Evolutionary conservation across 306 rosid genomes (phyloP).

Genomic region (Astragalus glycyphyllos): DNA sequence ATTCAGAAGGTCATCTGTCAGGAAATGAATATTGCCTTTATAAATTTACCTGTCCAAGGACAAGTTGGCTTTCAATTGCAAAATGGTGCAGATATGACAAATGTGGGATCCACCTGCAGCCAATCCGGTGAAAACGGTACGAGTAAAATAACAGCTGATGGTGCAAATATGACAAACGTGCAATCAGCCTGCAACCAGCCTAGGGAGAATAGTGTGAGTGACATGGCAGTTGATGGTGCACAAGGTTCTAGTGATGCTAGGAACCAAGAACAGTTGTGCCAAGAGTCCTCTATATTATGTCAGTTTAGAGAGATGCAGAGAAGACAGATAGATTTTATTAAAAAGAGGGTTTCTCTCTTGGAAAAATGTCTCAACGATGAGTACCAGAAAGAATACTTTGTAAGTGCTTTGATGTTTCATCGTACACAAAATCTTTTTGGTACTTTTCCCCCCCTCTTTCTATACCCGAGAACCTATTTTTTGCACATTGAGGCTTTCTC

Average conservation of each 20-base stretch:
- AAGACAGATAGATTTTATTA: conserved; percentile 82
- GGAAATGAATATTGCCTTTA: conserved; percentile 80
- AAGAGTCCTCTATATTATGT: conserved; percentile 60
- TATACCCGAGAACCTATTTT: not conserved
- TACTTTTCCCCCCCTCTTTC: not conserved
- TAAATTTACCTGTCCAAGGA: conserved; percentile 67
- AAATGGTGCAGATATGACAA: conserved; percentile 58
- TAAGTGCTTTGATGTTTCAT: conserved; percentile 50
- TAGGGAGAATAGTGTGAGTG: conserved; percentile 59
- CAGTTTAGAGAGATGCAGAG: conserved; percentile 93
- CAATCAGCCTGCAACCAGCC: conserved; percentile 39
- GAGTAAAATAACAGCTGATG: conserved; percentile 28
- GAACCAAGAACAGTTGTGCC: conserved; percentile 62
- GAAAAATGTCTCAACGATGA: conserved; percentile 87
- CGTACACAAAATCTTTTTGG: conserved; percentile 28
- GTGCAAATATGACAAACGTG: conserved; percentile 46
- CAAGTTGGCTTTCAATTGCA: conserved; percentile 64
- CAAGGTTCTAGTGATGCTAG: conserved; percentile 64
- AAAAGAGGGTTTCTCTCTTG: conserved; percentile 89
- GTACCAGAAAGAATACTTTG: conserved; percentile 75
- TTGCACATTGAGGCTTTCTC: too few species aligned
- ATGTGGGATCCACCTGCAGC: not conserved
- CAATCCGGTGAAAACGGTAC: too few species aligned
- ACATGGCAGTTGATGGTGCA: conserved; percentile 47
- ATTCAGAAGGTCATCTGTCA: conserved; percentile 83